Evolutionary conservation across 331 rosid genomes (phyloP).

Genomic region (Acacia concinna): DNA sequence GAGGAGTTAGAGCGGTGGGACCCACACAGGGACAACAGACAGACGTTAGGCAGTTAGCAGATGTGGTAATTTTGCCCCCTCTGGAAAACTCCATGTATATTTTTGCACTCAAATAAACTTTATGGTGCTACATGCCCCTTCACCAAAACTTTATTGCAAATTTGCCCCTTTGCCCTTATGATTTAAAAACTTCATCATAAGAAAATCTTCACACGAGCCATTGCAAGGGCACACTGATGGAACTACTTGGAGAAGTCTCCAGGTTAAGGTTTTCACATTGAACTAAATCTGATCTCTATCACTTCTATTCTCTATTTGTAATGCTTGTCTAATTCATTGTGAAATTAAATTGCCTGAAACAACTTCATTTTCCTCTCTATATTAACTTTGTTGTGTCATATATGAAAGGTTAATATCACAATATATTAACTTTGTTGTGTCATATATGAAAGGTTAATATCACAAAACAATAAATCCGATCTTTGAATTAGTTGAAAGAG

Average conservation of each 20-base stretch:
- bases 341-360: slow-evolving; percentile 1
- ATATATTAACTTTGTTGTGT: background rate
- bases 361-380: background rate
- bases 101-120: too few species aligned
- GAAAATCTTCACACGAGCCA: background rate
- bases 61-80: too few species aligned
- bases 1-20: too few species aligned
- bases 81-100: too few species aligned
- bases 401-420: background rate
- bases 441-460: background rate
- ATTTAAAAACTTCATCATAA: background rate
- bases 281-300: background rate
- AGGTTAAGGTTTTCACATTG: background rate
- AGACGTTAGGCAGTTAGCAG: too few species aligned
- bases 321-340: background rate
- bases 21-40: too few species aligned
- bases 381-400: background rate
- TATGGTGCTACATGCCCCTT: too few species aligned
- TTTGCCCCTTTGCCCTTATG: too few species aligned
- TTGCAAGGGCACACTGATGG: background rate
- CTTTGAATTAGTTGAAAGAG: background rate
- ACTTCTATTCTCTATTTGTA: background rate
- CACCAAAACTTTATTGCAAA: too few species aligned
- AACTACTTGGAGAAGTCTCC: slow-evolving; percentile 1
- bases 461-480: background rate